These are phyloP conservation scores for Patellifolia procumbens DNA, from an alignment of 179 eudicot species.

Conservation along the genomic window DNA sequence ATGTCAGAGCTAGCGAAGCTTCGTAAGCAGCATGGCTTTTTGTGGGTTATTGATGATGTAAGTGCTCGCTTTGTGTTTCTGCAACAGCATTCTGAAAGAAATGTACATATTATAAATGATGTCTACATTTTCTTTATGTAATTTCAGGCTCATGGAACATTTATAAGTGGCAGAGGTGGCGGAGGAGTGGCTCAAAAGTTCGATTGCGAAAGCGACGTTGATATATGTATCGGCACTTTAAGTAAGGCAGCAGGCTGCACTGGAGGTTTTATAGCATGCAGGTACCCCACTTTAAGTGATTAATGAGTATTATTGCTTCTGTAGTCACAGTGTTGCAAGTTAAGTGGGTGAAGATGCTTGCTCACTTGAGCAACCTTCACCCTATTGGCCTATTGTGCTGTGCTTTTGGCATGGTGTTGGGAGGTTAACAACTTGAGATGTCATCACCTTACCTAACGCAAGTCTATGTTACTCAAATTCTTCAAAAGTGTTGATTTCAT, in stretches of 20 bases:
- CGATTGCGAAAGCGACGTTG: constrained; percentile 78
- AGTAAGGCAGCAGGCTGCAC: constrained; percentile 98
- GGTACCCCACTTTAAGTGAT: constrained; percentile 38
- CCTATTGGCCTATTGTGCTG: neutral
- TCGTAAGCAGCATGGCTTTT: constrained; percentile 83
- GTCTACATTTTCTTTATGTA: constrained; percentile 5
- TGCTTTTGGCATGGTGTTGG: neutral
- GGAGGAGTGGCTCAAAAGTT: constrained; percentile 90
- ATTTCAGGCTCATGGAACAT: constrained; percentile 90
- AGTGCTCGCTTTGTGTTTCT: constrained; percentile 29
- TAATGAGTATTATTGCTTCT: neutral
- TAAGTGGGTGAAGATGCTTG: neutral
- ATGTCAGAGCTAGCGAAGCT: constrained; percentile 75
- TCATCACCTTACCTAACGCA: neutral
- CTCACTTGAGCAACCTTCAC: neutral
- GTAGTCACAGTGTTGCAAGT: neutral
- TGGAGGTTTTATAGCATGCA: constrained; percentile 98
- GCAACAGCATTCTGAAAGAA: constrained; percentile 1
- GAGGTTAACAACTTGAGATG: neutral
- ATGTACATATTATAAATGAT: neutral
- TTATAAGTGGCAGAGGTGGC: constrained; percentile 86
- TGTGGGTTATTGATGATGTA: constrained; percentile 92
- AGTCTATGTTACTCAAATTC: neutral
- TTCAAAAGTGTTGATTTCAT: neutral
- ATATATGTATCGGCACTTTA: constrained; percentile 87